These are phyloP conservation scores for Penicillium sp. DNA, from an alignment of 2,329 filamentous ascomycete genomes.

Conservation along the genomic window DNA sequence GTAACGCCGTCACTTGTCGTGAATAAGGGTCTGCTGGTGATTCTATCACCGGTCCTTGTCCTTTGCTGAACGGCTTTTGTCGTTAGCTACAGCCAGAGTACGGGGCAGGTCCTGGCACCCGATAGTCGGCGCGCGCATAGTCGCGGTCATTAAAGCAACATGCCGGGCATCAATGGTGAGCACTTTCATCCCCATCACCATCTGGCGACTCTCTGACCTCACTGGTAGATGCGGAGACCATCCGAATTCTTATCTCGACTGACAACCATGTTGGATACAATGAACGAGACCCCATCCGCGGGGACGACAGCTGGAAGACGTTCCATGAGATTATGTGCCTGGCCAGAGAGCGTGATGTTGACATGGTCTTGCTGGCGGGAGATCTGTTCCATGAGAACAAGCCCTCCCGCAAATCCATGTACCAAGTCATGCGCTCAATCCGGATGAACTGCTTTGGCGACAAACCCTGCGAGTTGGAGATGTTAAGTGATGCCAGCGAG, in stretches of 20 bases:
- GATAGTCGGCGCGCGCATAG: constrained; percentile 3
- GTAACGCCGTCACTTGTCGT: not conserved
- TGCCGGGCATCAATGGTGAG: constrained; percentile 32
- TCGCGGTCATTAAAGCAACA: constrained; percentile 8
- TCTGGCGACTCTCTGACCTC: not conserved
- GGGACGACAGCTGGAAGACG: constrained; percentile 92
- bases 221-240: constrained; percentile 67
- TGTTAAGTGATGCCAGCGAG: constrained; percentile 87
- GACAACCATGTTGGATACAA: constrained; percentile 98
- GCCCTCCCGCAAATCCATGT: constrained; percentile 91
- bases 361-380: constrained; percentile 93
- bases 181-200: not conserved
- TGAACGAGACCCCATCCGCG: constrained; percentile 89
- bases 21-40: not conserved
- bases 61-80: no score
- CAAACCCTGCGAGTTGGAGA: constrained; percentile 92
- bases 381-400: constrained; percentile 99
- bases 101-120: not conserved
- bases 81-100: not conserved
- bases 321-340: constrained; percentile 95
- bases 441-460: constrained; percentile 92
- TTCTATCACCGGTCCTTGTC: not conserved
- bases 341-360: constrained; percentile 83
- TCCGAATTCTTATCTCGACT: constrained; percentile 88
- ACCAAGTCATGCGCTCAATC: constrained; percentile 93